Evolutionary conservation across 306 rosid genomes (phyloP).

Genomic region (Neltuma alba): DNA sequence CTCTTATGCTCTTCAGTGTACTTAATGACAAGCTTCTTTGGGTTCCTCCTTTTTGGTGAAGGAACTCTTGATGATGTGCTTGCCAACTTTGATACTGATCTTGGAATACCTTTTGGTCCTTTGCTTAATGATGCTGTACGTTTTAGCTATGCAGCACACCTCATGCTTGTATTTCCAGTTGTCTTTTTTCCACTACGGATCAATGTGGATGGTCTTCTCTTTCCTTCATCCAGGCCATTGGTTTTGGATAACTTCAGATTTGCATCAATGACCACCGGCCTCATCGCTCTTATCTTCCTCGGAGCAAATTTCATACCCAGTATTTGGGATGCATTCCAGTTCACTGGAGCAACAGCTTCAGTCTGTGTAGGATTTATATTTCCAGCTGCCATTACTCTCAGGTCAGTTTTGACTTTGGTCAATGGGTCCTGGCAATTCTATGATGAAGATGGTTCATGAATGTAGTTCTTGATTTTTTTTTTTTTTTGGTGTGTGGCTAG

Average conservation of each 20-base stretch:
- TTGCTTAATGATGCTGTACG: conserved; percentile 80
- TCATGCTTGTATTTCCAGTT: conserved; percentile 84
- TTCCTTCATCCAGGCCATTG: conserved; percentile 71
- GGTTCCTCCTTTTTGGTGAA: conserved; percentile 88
- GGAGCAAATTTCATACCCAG: conserved; percentile 69
- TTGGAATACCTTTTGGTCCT: conserved; percentile 75
- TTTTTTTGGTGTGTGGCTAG: no score
- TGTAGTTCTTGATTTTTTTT: no score
- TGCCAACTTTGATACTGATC: conserved; percentile 82
- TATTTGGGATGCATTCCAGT: conserved; percentile 71
- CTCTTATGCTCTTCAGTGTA: conserved; percentile 76
- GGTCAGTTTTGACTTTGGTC: conserved; percentile 42
- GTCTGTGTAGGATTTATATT: conserved; percentile 56
- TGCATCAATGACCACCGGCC: conserved; percentile 52
- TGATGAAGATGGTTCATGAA: not conserved
- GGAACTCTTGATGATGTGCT: conserved; percentile 84
- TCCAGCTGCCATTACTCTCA: conserved; percentile 49
- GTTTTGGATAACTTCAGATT: conserved; percentile 67
- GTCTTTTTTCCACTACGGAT: conserved; percentile 75
- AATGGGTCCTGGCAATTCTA: not conserved
- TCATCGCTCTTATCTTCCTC: conserved; percentile 36
- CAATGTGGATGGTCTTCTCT: conserved; percentile 80
- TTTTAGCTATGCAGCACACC: conserved; percentile 89
- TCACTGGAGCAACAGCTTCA: conserved; percentile 57
- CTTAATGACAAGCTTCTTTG: conserved; percentile 81